A percentile compares a stretch with the other conserved stretches of the same genome.
phyloP scores from a whole-genome alignment of 768 basidiomycete genomes.

The Dacryopinax spathularia region DNA sequence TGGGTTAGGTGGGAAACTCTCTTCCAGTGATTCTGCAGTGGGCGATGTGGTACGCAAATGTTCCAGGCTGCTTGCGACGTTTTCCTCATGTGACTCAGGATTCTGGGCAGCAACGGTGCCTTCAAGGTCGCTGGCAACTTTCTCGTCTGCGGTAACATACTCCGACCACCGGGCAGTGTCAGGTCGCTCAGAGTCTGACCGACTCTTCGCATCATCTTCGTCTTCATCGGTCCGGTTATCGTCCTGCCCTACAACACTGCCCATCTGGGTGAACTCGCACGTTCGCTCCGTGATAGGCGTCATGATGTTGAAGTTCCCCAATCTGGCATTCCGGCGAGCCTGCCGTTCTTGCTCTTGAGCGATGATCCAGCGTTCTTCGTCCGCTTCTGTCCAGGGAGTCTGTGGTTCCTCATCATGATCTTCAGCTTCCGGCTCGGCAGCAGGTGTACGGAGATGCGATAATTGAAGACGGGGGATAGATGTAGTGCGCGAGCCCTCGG shows the following conservation, averaged over 20 bases:
- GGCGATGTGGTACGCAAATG: background rate
- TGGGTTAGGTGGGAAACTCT: constrained; percentile 49
- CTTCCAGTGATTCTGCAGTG: background rate
- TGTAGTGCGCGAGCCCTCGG: too few relatives aligned
- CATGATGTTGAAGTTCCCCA: constrained; percentile 81
- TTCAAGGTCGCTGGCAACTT: background rate
- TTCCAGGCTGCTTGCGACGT: too few relatives aligned
- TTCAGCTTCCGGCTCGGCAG: constrained; percentile 5
- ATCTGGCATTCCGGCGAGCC: constrained; percentile 26
- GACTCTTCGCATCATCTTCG: constrained; percentile 13
- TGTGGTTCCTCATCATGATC: constrained; percentile 10
- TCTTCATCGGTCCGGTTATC: constrained; percentile 16
- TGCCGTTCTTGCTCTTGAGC: background rate
- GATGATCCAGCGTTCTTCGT: background rate
- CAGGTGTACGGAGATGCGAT: background rate
- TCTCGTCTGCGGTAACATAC: background rate
- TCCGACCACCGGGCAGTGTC: background rate
- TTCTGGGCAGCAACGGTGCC: background rate
- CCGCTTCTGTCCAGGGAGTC: constrained; percentile 11
- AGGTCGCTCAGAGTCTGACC: background rate
- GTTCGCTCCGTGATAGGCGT: constrained; percentile 96
- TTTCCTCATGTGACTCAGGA: too few relatives aligned
- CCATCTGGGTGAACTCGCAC: constrained; percentile 48
- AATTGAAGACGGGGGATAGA: background rate
- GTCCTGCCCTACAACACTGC: constrained; percentile 4